phyloP scores from a whole-genome alignment of 225 moss, liverwort and hornwort genomes.

The Marchantia paleacea region DNA sequence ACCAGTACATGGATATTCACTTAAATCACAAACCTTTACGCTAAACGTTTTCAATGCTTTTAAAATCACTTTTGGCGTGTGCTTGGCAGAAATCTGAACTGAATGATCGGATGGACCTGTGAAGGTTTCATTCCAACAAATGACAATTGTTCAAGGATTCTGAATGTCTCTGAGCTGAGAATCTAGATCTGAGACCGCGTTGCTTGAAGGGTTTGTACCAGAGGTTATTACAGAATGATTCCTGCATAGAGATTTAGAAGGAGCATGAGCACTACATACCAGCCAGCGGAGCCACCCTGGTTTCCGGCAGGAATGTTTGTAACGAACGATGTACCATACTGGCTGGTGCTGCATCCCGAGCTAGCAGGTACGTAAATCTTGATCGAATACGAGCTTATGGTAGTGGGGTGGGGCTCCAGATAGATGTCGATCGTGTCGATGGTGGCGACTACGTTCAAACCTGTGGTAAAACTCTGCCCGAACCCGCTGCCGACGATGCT shows the following conservation, averaged over 20 bases:
- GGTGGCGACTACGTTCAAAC: not conserved
- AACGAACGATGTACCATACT: not conserved
- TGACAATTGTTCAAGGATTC: no score
- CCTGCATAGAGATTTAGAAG: not conserved
- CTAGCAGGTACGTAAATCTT: not conserved
- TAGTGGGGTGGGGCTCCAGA: not conserved
- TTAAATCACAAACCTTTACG: no score
- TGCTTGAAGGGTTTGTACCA: no score
- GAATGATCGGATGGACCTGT: no score
- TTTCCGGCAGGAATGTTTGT: not conserved
- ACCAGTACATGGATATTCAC: no score
- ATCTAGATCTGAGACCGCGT: no score
- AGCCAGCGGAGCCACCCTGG: not conserved
- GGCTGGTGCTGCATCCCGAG: not conserved
- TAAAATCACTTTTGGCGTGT: no score
- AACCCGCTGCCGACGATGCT: not conserved
- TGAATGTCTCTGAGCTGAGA: no score
- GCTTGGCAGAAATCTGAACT: no score
- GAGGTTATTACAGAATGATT: no score
- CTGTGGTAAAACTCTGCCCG: not conserved
- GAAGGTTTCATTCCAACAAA: no score
- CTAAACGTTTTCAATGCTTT: no score
- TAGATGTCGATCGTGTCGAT: not conserved
- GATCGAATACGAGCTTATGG: not conserved
- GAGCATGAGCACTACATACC: not conserved